These are phyloP conservation scores for Glarea lozoyensis DNA, from an alignment of 495 filamentous ascomycete species.

Conservation along the genomic window DNA sequence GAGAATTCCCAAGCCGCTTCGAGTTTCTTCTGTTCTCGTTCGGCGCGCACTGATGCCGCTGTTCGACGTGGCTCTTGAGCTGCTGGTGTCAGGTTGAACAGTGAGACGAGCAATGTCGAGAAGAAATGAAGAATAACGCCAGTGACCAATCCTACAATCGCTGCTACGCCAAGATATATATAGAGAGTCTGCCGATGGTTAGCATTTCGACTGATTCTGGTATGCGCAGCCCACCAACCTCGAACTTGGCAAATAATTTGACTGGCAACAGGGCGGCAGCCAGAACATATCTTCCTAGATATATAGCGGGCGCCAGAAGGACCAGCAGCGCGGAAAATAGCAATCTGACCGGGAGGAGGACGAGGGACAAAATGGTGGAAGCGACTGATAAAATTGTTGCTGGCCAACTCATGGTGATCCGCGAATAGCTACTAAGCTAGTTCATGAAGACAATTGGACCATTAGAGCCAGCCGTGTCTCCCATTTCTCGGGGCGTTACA, in stretches of 20 bases:
- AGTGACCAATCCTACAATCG: slow-evolving; percentile 44
- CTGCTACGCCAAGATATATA: slow-evolving; percentile 53
- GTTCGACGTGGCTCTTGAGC: slow-evolving; percentile 14
- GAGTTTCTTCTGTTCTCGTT: slow-evolving; percentile 13
- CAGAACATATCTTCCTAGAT: slow-evolving; percentile 29
- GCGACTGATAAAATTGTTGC: slow-evolving; percentile 16
- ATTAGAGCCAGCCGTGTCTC: too few species aligned
- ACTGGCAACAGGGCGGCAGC: slow-evolving; percentile 30
- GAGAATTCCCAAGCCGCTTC: slow-evolving; percentile 17
- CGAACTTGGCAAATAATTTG: slow-evolving; percentile 45
- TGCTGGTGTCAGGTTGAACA: slow-evolving; percentile 24
- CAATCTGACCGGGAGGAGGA: slow-evolving; percentile 22
- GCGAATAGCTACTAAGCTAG: too few species aligned
- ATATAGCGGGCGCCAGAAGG: slow-evolving; percentile 37
- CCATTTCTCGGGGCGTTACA: too few species aligned
- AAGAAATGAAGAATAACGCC: slow-evolving; percentile 40
- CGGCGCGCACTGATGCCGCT: slow-evolving; percentile 18
- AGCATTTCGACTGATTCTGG: slow-evolving; percentile 20
- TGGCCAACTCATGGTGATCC: too few species aligned
- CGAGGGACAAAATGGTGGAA: slow-evolving; percentile 20
- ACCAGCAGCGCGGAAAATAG: slow-evolving; percentile 18
- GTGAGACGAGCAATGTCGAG: slow-evolving; percentile 29
- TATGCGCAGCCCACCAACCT: slow-evolving; percentile 39
- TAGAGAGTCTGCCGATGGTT: slow-evolving; percentile 45
- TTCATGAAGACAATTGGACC: too few species aligned